Percentiles rank a stretch among this genome's conserved stretches.
Evolutionary conservation across 2,329 filamentous ascomycete genomes (phyloP).

Genomic region (Periconia sp.): DNA sequence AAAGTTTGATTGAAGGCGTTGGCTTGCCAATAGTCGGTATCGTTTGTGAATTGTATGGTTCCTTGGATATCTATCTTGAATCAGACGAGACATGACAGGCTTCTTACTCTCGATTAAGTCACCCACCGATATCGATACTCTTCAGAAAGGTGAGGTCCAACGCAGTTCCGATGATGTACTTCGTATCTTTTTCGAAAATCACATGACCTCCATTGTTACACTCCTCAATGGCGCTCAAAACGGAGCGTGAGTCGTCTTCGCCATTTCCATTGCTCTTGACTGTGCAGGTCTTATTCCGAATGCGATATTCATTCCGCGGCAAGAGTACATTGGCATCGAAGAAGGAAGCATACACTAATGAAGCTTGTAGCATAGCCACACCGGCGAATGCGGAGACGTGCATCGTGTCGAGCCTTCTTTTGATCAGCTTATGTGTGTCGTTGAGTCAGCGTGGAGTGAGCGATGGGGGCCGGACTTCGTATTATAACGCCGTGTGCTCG

Average conservation of each 20-base stretch:
- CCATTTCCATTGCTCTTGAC: slow-evolving; percentile 43
- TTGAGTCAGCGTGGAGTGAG: background rate
- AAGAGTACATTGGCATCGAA: slow-evolving; percentile 4
- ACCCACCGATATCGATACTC: slow-evolving; percentile 61
- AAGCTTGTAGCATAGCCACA: slow-evolving; percentile 29
- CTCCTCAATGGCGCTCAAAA: slow-evolving; percentile 57
- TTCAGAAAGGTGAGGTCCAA: slow-evolving; percentile 67
- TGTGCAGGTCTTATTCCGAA: slow-evolving; percentile 41
- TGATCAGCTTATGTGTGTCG: background rate
- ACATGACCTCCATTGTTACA: slow-evolving; percentile 67
- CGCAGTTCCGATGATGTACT: slow-evolving; percentile 65
- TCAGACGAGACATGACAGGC: too few relatives aligned
- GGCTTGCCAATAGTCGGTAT: slow-evolving; percentile 69
- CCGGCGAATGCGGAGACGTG: slow-evolving; percentile 25
- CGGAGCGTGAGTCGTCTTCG: slow-evolving; percentile 54
- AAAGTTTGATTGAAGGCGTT: slow-evolving; percentile 65
- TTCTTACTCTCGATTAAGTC: too few relatives aligned
- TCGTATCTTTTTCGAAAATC: slow-evolving; percentile 57
- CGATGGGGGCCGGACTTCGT: slow-evolving; percentile 4
- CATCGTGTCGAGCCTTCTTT: slow-evolving; percentile 18
- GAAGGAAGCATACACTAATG: slow-evolving; percentile 17
- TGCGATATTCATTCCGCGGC: too few relatives aligned
- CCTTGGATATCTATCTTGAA: slow-evolving; percentile 56
- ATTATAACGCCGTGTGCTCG: background rate
- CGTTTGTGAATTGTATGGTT: slow-evolving; percentile 63